Base-by-base conservation (phyloP, 768 basidiomycete genomes). In the Tulasnella calospora region DNA sequence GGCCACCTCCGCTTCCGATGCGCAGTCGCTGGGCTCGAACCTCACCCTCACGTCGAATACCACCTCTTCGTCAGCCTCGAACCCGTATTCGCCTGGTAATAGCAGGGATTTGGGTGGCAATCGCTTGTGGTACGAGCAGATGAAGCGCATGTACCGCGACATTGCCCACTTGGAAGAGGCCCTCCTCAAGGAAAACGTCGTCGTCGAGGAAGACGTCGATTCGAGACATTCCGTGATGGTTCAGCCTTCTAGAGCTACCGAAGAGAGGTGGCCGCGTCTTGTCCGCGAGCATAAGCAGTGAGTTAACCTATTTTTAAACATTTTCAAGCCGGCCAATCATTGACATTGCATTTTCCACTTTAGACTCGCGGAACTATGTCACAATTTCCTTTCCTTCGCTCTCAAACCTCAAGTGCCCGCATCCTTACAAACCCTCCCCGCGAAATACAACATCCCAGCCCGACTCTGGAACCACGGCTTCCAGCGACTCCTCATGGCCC, bases 401-500 rank as follows among this genome's bases (percentile, higher is more conserved):
- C 89, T 94, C 51, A 91, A 96, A 2, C 94, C 96, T 0, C 90
- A 90, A 13, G 92, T 97, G 0, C 97, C 98, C 0, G 91, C 93
- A 0, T 96, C 95, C 0, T 86, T 98, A 1, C 92, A 95, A 69
- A 91, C 92, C 78, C 93, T 99, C 72, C 95, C 97, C 0, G 90
- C 89, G 51, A 96, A 96, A 82, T 99, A 98, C 87, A 98, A 98
- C 85, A 96, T 99, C 82, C 94, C 97, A 79, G 91, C 92, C 55
- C 90, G 97, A 13, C 88, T 99, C 0, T 99, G 98, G 98, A 92
- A 93, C 0, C 92, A 92, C 74, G 94, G 89, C 0, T 98, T 98
- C 83, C 91, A 97, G 84, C 92, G 92, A 70, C 88, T 97, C 51
- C 91, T 99, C 80, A 95, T 98, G 84, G 90, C 93, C 19, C 89